Percentiles rank a stretch among this genome's conserved stretches.
Conservation (phyloP, 2,329 filamentous ascomycete species). For the Tolypocladium endophyticum region DNA sequence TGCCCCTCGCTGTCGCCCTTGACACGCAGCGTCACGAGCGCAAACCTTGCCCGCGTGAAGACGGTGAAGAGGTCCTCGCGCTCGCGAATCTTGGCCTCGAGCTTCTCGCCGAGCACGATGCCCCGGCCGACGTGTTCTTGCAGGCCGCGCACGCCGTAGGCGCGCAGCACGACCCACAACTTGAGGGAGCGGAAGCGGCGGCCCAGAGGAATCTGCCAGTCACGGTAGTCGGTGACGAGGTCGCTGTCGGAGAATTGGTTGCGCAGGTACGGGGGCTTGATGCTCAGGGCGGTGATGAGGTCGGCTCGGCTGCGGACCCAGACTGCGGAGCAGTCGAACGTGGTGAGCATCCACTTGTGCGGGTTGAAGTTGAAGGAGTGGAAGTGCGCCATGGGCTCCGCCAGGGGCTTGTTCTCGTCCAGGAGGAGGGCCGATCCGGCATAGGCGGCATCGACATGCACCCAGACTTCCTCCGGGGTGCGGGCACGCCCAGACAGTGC, state of each 20-base stretch:
- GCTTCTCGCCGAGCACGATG: slow-evolving; percentile 58
- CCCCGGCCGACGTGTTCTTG: slow-evolving; percentile 62
- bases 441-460: slow-evolving; percentile 90
- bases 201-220: slow-evolving; percentile 94
- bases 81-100: slow-evolving; percentile 47
- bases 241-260: slow-evolving; percentile 74
- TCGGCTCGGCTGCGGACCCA: slow-evolving; percentile 67
- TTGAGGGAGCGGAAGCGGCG: slow-evolving; percentile 81
- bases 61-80: slow-evolving; percentile 65
- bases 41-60: slow-evolving; percentile 64
- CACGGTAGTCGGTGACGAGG: slow-evolving; percentile 85
- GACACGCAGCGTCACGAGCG: slow-evolving; percentile 65
- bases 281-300: slow-evolving; percentile 69
- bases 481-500: slow-evolving; percentile 24
- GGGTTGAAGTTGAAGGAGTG: slow-evolving; percentile 93
- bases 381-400: slow-evolving; percentile 51
- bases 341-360: slow-evolving; percentile 95
- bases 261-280: slow-evolving; percentile 70
- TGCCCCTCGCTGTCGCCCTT: slow-evolving; percentile 32
- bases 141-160: slow-evolving; percentile 69
- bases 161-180: slow-evolving; percentile 87
- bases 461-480: slow-evolving; percentile 56
- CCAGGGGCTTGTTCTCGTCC: slow-evolving; percentile 66
- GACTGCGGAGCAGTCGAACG: slow-evolving; percentile 77
- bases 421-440: slow-evolving; percentile 77